Evolutionary conservation across 352 stramenopile genomes (phyloP), one percentile per base, ranked within the genome.

Genomic region (Albugo laibachii): DNA sequence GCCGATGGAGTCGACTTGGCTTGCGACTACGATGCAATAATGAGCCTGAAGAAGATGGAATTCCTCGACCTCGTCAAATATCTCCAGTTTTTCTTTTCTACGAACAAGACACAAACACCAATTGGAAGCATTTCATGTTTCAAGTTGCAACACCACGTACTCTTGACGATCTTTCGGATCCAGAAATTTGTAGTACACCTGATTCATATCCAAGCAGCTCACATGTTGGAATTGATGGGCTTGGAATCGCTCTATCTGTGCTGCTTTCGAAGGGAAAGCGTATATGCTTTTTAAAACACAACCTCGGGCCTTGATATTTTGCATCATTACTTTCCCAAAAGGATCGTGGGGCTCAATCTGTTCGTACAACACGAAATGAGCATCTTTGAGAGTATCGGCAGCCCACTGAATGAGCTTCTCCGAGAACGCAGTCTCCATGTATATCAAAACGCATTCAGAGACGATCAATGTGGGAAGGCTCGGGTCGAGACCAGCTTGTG

Each of bases 51-150:
- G 65, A 54, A 95, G 54, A 62, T 94, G 75, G 57, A 86, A 95
- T 52, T 95, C 84, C 54, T 95, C 84, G 13, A 94, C 55, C 49
- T 95, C 84, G 54, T 95, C 84, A 56, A 95, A 94, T 41, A 93
- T 83, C 58, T 95, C 84, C 15, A 94, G 65, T 36, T 65, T 69
- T 53, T 93, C 79, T 13, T 76, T 67, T 27, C 76, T 91, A 40
- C 11, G 13, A 27, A 36, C 10, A 11, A 15, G 1, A 20, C 18
- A 42, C 35, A 53, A 21, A 43, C 0, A 43, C 16, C 24, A 31
- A 31, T 31, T 8, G 42, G 2, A 21, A 2, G 27, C 15, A 49
- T 12, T 21, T 45, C 14, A 53, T 4, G 31, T 20, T 27, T 42
- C 20, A 52, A 43, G 34, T 37, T 36, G 16, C 14, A 34, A 39